Percentiles rank a stretch among this genome's conserved stretches.
These are phyloP conservation scores for Lasiosphaeria ovina DNA, from an alignment of 495 filamentous ascomycete species.

Conservation along the genomic window DNA sequence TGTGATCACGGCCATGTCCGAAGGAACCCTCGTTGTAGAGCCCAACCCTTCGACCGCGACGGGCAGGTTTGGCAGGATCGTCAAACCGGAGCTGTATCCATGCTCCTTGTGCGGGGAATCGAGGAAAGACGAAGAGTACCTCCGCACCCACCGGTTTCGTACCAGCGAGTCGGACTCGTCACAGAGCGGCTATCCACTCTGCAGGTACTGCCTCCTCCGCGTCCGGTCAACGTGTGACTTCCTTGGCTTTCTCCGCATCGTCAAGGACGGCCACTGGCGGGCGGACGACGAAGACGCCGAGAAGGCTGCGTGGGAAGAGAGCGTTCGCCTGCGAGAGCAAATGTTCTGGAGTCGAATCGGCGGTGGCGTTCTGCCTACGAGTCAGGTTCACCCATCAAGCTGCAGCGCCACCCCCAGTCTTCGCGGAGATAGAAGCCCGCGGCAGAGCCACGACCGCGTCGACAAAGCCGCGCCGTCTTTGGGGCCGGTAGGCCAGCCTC, in stretches of 20 bases:
- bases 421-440: conserved; percentile 27
- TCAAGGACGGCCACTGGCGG: conserved; percentile 86
- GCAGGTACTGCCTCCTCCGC: conserved; percentile 79
- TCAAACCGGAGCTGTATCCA: conserved; percentile 60
- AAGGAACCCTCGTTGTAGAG: conserved; percentile 87
- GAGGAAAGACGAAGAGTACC: conserved; percentile 63
- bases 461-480: not conserved
- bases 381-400: conserved; percentile 22
- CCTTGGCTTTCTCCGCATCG: conserved; percentile 80
- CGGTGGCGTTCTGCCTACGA: conserved; percentile 74
- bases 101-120: conserved; percentile 89
- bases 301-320: conserved; percentile 89
- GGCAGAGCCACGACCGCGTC: conserved; percentile 27
- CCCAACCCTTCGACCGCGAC: conserved; percentile 61
- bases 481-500: not conserved
- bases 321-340: conserved; percentile 78
- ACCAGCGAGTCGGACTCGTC: conserved; percentile 80
- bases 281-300: conserved; percentile 74
- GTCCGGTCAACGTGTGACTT: conserved; percentile 89
- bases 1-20: conserved; percentile 75
- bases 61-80: conserved; percentile 45
- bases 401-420: conserved; percentile 25
- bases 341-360: conserved; percentile 97
- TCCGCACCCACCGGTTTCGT: conserved; percentile 83
- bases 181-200: conserved; percentile 81